A percentile compares a stretch with the other conserved stretches of the same genome.
phyloP scores from a whole-genome alignment of 78 protist genomes.

The Bigelowiella natans region DNA sequence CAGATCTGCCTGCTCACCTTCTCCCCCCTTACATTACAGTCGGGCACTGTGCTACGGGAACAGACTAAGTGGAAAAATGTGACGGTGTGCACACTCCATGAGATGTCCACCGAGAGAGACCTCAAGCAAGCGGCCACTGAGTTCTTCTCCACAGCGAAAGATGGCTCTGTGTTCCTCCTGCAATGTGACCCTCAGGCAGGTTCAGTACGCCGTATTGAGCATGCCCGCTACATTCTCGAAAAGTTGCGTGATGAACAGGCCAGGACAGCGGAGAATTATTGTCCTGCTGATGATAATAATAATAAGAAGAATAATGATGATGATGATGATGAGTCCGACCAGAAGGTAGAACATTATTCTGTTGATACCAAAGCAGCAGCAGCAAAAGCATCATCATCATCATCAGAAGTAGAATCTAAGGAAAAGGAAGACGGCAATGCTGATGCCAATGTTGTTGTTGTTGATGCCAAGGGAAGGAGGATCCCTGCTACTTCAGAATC shows the following conservation, averaged over 20 bases:
- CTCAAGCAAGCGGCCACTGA: neutral
- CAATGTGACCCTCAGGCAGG: constrained; percentile 5
- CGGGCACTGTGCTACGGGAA: neutral
- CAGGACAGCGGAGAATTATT: too few species aligned
- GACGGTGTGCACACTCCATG: neutral
- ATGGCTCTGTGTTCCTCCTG: neutral
- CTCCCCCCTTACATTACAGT: neutral
- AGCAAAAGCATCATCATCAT: neutral
- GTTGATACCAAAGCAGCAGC: neutral
- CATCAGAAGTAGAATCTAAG: neutral
- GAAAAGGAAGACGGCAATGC: neutral
- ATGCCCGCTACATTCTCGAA: neutral
- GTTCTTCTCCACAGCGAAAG: neutral
- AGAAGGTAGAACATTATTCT: too few species aligned
- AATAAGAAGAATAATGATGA: too few species aligned
- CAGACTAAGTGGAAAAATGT: neutral
- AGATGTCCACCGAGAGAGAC: neutral
- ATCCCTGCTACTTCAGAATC: too few species aligned
- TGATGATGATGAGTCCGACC: too few species aligned
- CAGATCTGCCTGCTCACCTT: neutral
- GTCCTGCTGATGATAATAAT: too few species aligned
- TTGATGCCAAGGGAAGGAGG: neutral
- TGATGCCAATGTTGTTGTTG: neutral
- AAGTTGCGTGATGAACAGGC: neutral
- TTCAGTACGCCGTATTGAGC: neutral